Conservation (phyloP, 108 stramenopile genomes). For the Poteriospumella lacustris region DNA sequence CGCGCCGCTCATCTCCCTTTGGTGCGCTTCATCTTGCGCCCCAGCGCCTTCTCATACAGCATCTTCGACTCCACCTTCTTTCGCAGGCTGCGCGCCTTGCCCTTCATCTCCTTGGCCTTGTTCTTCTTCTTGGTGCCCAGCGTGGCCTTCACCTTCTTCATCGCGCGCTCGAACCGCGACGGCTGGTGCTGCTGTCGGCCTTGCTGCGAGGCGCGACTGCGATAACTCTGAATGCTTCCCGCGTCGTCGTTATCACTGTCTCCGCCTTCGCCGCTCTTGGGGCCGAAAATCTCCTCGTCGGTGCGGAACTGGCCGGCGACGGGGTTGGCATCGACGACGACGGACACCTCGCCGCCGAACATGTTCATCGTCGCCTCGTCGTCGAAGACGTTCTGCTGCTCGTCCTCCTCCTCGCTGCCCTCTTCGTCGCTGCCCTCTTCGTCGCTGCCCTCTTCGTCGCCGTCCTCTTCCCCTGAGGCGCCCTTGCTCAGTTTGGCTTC, state of each 20-base stretch:
- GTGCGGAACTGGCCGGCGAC: not conserved
- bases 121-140: not conserved
- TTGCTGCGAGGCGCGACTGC: not conserved
- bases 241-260: not conserved
- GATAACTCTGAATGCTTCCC: not conserved
- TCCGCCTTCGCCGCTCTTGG: not conserved
- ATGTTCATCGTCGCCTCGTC: not conserved
- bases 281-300: not conserved
- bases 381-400: not conserved
- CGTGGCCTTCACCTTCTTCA: not conserved
- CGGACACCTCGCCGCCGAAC: conserved; percentile 14
- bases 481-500: no score
- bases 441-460: no score
- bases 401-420: not conserved
- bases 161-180: not conserved
- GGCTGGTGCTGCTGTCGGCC: not conserved
- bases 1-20: no score
- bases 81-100: not conserved
- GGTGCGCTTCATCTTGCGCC: no score
- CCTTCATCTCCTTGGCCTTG: not conserved
- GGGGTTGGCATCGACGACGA: not conserved
- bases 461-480: no score
- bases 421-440: not conserved
- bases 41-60: not conserved
- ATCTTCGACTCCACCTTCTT: not conserved